A percentile compares a stretch with the other conserved stretches of the same genome.
Conservation (phyloP, 768 basidiomycete species). For the Flagelloscypha sp. region DNA sequence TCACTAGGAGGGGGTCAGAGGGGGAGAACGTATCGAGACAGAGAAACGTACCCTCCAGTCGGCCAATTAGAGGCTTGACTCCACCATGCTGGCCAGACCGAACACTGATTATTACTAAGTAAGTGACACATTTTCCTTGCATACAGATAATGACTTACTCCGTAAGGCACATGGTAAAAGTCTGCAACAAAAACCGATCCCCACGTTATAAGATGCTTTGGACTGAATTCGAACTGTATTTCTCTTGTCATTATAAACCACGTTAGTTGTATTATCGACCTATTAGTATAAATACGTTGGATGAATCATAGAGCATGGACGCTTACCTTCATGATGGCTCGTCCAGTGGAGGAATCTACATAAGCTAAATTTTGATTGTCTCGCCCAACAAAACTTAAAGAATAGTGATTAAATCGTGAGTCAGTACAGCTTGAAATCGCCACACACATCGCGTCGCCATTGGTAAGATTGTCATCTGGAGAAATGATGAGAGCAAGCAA, state of each 20-base stretch:
- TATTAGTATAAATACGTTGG: no score
- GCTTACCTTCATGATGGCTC: slow-evolving; percentile 68
- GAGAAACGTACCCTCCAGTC: slow-evolving; percentile 38
- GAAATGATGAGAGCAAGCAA: slow-evolving; percentile 2
- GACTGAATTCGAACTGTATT: slow-evolving; percentile 60
- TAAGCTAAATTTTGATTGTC: slow-evolving; percentile 51
- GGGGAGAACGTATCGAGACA: background rate
- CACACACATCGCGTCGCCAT: slow-evolving; percentile 49
- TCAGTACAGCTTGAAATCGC: background rate
- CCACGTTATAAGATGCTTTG: slow-evolving; percentile 46
- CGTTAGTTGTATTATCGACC: slow-evolving; percentile 62
- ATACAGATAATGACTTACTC: slow-evolving; percentile 29
- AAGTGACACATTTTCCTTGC: background rate
- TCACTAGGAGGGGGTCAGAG: slow-evolving; percentile 28
- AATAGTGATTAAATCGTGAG: slow-evolving; percentile 1
- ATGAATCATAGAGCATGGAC: no score
- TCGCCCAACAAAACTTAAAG: slow-evolving; percentile 39
- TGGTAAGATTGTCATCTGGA: slow-evolving; percentile 62
- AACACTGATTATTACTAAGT: slow-evolving; percentile 37
- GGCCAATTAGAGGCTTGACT: slow-evolving; percentile 56
- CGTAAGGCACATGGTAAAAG: slow-evolving; percentile 56
- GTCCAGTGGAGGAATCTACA: slow-evolving; percentile 53
- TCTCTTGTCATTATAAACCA: slow-evolving; percentile 47
- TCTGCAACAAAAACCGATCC: slow-evolving; percentile 60
- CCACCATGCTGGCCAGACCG: slow-evolving; percentile 66